phyloP scores from a whole-genome alignment of 768 basidiomycete species.

The Pulveroboletus sp. region DNA sequence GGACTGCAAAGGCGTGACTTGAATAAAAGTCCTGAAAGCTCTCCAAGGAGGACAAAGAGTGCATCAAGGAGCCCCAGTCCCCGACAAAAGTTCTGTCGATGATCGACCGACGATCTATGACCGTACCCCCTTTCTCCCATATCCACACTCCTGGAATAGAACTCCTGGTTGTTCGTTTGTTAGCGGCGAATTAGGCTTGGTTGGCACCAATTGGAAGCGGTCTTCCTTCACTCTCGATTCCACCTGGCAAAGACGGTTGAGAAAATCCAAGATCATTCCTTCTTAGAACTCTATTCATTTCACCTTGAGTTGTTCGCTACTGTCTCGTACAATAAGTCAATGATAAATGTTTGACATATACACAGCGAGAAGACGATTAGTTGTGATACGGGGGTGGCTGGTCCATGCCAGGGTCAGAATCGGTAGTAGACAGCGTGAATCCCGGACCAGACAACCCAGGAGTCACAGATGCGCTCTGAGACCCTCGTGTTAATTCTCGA shows the following conservation, averaged over 20 bases:
- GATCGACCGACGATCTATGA: conserved; percentile 12
- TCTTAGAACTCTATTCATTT: not conserved
- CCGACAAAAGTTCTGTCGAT: conserved; percentile 8
- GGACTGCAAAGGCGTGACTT: too few relatives aligned
- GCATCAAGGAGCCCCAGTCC: conserved; percentile 3
- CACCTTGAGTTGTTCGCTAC: not conserved
- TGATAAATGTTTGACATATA: conserved; percentile 5
- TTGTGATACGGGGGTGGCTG: conserved; percentile 20
- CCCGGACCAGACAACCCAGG: conserved; percentile 17
- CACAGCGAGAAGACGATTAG: not conserved
- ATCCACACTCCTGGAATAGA: conserved; percentile 2
- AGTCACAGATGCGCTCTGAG: not conserved
- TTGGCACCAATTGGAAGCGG: not conserved
- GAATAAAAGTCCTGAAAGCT: too few relatives aligned
- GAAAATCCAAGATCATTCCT: conserved; percentile 3
- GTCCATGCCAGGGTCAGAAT: conserved; percentile 8
- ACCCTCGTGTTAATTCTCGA: conserved; percentile 27
- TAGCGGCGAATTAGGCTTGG: conserved; percentile 9
- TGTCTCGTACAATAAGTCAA: not conserved
- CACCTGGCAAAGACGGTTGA: conserved; percentile 11
- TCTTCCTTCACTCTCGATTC: conserved; percentile 26
- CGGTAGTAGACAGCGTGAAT: conserved; percentile 8
- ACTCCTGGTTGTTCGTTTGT: not conserved
- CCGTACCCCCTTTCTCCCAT: not conserved
- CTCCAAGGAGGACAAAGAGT: too few relatives aligned